A percentile compares a stretch with the other conserved stretches of the same genome.
phyloP scores from a whole-genome alignment of 1,139 yeast species.

The Hansenula sp. region DNA sequence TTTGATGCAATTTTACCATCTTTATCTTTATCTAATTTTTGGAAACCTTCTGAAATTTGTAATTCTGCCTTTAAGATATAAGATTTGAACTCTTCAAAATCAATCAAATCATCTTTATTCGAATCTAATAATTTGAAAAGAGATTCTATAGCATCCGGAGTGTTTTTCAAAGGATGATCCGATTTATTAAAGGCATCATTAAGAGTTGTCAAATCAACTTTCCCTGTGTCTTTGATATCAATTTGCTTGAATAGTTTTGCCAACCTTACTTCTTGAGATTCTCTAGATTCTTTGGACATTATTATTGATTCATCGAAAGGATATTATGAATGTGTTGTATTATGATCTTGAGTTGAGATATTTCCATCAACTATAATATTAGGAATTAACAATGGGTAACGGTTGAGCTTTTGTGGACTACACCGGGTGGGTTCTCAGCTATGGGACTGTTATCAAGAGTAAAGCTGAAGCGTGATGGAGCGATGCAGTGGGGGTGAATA shows the following conservation, averaged over 20 bases:
- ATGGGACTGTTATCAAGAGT: too few relatives aligned
- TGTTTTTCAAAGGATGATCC: slow-evolving; percentile 65
- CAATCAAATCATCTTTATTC: slow-evolving; percentile 53
- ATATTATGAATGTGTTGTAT: background rate
- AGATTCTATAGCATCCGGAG: slow-evolving; percentile 54
- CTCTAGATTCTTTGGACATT: slow-evolving; percentile 3
- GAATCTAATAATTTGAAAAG: slow-evolving; percentile 56
- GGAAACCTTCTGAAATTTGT: slow-evolving; percentile 69
- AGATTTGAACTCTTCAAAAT: slow-evolving; percentile 56
- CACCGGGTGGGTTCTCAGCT: too few relatives aligned
- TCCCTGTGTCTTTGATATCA: slow-evolving; percentile 52
- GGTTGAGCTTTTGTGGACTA: background rate
- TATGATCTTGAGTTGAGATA: background rate
- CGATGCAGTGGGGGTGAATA: too few relatives aligned
- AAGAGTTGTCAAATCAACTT: slow-evolving; percentile 52
- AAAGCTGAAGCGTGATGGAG: too few relatives aligned
- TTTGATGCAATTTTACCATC: slow-evolving; percentile 68
- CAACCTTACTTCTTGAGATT: slow-evolving; percentile 5
- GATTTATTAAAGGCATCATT: slow-evolving; percentile 47
- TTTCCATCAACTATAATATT: too few relatives aligned
- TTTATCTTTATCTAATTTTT: slow-evolving; percentile 64
- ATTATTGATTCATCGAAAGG: slow-evolving; percentile 8
- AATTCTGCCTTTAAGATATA: slow-evolving; percentile 62
- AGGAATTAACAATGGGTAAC: too few relatives aligned
- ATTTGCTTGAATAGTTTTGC: slow-evolving; percentile 36